Evolutionary conservation across 2,329 filamentous ascomycete species (phyloP).

Genomic region (Colletotrichum chlorophyti): DNA sequence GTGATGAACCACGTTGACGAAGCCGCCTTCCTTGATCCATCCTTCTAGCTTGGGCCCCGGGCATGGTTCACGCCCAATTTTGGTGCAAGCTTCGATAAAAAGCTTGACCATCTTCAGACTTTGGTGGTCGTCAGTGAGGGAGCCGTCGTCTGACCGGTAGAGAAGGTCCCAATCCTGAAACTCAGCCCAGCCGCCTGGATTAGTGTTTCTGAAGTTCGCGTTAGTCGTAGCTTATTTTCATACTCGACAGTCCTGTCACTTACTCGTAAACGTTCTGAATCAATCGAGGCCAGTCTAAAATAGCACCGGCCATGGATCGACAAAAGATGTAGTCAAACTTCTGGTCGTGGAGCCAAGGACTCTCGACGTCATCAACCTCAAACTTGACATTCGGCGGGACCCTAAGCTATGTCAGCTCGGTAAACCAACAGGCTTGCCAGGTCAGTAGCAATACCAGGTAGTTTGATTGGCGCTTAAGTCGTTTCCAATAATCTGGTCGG

Average conservation of each 20-base stretch:
- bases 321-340: constrained; percentile 42
- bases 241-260: not conserved
- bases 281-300: constrained; percentile 13
- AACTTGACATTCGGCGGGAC: constrained; percentile 72
- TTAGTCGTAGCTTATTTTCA: not conserved
- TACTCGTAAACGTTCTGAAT: constrained; percentile 3
- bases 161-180: constrained; percentile 37
- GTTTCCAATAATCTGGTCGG: constrained; percentile 23
- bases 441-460: not conserved
- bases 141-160: constrained; percentile 37
- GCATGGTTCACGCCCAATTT: constrained; percentile 31
- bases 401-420: not conserved
- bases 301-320: constrained; percentile 12
- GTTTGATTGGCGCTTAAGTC: constrained; percentile 23
- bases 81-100: constrained; percentile 29
- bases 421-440: not conserved
- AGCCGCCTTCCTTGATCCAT: constrained; percentile 44
- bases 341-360: constrained; percentile 45
- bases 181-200: constrained; percentile 44
- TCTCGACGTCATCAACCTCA: constrained; percentile 69
- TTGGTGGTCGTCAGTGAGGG: constrained; percentile 31
- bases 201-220: constrained; percentile 35
- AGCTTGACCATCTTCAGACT: constrained; percentile 30
- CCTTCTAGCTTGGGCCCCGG: constrained; percentile 34
- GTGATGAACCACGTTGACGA: constrained; percentile 39